These are phyloP conservation scores for Hippophae gyantsensis DNA, from an alignment of 306 rosid species.

Conservation along the genomic window DNA sequence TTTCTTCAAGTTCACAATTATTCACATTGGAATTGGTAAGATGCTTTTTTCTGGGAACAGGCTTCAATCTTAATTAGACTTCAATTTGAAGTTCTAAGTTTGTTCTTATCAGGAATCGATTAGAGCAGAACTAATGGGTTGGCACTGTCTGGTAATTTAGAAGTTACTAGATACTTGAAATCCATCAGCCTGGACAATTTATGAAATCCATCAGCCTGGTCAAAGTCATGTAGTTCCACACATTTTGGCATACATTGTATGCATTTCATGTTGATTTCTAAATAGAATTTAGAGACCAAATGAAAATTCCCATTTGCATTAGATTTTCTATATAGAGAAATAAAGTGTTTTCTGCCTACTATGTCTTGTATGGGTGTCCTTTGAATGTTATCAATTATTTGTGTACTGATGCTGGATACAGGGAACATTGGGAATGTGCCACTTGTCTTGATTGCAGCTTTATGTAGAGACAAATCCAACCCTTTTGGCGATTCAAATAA, in stretches of 20 bases:
- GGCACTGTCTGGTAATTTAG: not conserved
- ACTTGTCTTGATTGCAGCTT: constrained; percentile 81
- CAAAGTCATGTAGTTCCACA: too few relatives aligned
- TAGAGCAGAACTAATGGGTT: not conserved
- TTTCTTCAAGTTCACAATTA: constrained; percentile 78
- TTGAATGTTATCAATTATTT: constrained; percentile 12
- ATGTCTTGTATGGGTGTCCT: constrained; percentile 7
- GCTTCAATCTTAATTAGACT: not conserved
- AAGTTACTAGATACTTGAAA: too few relatives aligned
- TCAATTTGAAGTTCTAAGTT: not conserved
- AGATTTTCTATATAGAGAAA: not conserved
- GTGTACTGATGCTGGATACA: constrained; percentile 23
- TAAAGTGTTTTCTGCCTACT: constrained; percentile 1
- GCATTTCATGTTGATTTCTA: too few relatives aligned
- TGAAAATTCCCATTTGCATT: too few relatives aligned
- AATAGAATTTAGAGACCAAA: too few relatives aligned
- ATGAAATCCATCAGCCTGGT: too few relatives aligned
- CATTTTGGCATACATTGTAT: too few relatives aligned
- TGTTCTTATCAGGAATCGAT: not conserved
- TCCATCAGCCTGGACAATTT: too few relatives aligned
- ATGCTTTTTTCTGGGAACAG: constrained; percentile 4
- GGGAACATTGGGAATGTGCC: constrained; percentile 99
- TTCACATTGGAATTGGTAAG: constrained; percentile 90
- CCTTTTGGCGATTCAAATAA: constrained; percentile 69
- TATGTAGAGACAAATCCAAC: constrained; percentile 68